Evolutionary conservation across 345 rosid genomes (phyloP).

Genomic region (Raphanus raphanistrum): DNA sequence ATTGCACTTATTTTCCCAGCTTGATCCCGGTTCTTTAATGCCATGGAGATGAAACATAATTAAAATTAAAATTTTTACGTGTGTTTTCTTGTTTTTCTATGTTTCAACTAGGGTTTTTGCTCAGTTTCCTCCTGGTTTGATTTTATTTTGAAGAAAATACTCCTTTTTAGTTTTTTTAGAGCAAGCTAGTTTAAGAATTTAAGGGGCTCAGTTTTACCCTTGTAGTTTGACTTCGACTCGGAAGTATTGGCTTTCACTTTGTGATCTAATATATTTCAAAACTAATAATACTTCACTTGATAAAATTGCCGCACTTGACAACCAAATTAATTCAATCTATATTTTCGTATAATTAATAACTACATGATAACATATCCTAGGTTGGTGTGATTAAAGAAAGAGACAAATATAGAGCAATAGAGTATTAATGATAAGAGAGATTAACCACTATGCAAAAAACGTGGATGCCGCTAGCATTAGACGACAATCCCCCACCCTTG

Average conservation of each 20-base stretch:
- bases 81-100: neutral
- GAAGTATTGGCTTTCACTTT: neutral
- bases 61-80: neutral
- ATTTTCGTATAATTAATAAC: neutral
- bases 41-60: neutral
- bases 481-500: too few species aligned
- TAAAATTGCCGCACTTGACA: neutral
- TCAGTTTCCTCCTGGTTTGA: neutral
- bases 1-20: neutral
- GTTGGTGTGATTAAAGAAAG: too few species aligned
- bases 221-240: neutral
- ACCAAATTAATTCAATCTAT: neutral
- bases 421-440: too few species aligned
- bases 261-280: neutral
- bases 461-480: too few species aligned
- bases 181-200: neutral
- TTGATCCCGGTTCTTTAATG: neutral
- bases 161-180: neutral
- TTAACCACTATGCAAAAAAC: too few species aligned
- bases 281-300: neutral
- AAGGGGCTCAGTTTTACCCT: too few species aligned
- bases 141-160: neutral
- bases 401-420: too few species aligned
- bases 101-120: neutral
- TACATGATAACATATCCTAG: neutral